Evolutionary conservation across 106 monocot species (phyloP).

Genomic region (Iris macrosiphon): DNA sequence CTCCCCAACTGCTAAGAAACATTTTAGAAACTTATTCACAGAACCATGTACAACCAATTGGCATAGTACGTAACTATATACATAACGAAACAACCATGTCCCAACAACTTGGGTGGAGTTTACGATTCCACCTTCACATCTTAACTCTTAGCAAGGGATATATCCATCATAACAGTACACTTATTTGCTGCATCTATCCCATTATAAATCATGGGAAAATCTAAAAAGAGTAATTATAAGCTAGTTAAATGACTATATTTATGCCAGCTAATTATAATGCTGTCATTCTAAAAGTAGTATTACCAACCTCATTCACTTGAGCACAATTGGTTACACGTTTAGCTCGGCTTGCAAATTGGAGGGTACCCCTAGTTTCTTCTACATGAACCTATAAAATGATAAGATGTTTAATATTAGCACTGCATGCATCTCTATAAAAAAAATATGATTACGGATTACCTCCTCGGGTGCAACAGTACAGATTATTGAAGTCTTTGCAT

Average conservation of each 20-base stretch:
- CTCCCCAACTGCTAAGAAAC: no score
- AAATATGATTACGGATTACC: slow-evolving; percentile 27
- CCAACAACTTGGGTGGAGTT: no score
- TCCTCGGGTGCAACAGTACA: slow-evolving; percentile 98
- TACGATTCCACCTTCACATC: no score
- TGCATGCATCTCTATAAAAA: neutral
- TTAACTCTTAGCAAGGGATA: no score
- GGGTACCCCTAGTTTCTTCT: slow-evolving; percentile 90
- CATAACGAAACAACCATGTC: no score
- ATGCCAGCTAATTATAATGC: no score
- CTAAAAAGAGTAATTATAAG: neutral
- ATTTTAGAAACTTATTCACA: no score
- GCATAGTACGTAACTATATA: no score
- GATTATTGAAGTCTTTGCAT: slow-evolving; percentile 91
- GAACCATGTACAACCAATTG: no score
- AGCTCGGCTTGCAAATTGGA: slow-evolving; percentile 96
- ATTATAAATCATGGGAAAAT: neutral
- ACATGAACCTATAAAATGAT: slow-evolving; percentile 53
- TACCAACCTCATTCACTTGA: slow-evolving; percentile 88
- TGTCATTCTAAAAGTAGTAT: neutral
- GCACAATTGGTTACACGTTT: slow-evolving; percentile 92
- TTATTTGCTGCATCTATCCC: no score
- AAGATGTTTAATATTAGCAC: neutral
- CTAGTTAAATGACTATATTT: no score
- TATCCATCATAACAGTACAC: no score